Percentiles rank a stretch among this genome's conserved stretches.
Evolutionary conservation across 345 rosid genomes (phyloP).

Genomic region (Ailanthus altissimus): DNA sequence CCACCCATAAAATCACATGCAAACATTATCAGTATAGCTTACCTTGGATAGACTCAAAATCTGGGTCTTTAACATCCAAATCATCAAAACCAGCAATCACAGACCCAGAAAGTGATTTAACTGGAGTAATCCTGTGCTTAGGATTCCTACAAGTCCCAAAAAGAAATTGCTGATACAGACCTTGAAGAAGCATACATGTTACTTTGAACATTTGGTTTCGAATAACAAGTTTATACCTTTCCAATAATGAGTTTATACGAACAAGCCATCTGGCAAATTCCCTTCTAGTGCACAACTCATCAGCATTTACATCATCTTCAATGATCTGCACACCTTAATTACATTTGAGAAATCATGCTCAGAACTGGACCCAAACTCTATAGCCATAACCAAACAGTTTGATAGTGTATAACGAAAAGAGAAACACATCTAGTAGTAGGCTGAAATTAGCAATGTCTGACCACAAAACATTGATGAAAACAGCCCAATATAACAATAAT

Average conservation of each 20-base stretch:
- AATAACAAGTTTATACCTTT: slow-evolving; percentile 49
- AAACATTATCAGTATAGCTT: slow-evolving; percentile 11
- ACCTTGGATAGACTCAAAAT: slow-evolving; percentile 74
- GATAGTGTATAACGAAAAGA: neutral
- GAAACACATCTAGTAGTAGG: neutral
- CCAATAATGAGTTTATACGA: slow-evolving; percentile 57
- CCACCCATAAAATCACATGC: slow-evolving; percentile 3
- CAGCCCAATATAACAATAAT: neutral
- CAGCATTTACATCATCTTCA: slow-evolving; percentile 56
- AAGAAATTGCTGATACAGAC: slow-evolving; percentile 17
- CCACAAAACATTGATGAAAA: slow-evolving; percentile 14
- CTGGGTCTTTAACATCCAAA: slow-evolving; percentile 56
- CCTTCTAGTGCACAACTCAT: slow-evolving; percentile 79
- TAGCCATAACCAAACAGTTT: neutral
- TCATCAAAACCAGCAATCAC: slow-evolving; percentile 70
- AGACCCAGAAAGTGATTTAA: slow-evolving; percentile 61
- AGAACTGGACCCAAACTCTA: slow-evolving; percentile 42
- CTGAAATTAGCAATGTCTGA: slow-evolving; percentile 11
- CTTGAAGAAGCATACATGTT: slow-evolving; percentile 21
- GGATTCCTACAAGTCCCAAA: slow-evolving; percentile 53
- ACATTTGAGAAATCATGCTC: slow-evolving; percentile 43
- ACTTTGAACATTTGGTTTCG: slow-evolving; percentile 9
- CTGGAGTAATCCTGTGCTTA: slow-evolving; percentile 65
- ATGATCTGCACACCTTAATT: slow-evolving; percentile 65
- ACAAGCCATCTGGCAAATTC: slow-evolving; percentile 90